A percentile compares a stretch with the other conserved stretches of the same genome.
These are phyloP conservation scores for Myriosclerotinia scirpicola DNA, from an alignment of 2,329 filamentous ascomycete genomes.

Conservation along the genomic window DNA sequence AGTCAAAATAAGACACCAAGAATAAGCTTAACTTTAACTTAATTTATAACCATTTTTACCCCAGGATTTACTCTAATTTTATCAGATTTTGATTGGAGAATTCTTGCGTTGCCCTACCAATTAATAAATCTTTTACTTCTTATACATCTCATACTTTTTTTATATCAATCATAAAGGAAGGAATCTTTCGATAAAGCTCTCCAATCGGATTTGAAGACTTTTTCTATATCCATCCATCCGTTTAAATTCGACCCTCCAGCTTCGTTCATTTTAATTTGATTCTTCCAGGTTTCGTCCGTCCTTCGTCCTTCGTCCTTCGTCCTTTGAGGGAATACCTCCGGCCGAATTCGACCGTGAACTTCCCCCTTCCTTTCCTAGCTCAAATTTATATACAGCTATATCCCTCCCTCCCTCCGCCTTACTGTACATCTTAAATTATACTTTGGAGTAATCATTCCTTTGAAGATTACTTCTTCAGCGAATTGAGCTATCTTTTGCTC, in stretches of 20 bases:
- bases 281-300: background rate
- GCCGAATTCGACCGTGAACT: slow-evolving; percentile 5
- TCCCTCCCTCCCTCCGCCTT: background rate
- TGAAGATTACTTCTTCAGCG: background rate
- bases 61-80: no score
- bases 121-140: background rate
- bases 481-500: background rate
- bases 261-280: background rate
- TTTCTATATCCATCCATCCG: background rate
- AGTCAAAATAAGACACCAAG: no score
- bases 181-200: background rate
- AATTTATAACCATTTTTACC: no score
- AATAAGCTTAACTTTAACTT: no score
- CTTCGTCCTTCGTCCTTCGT: background rate
- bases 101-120: background rate
- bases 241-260: background rate
- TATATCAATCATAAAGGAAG: slow-evolving; percentile 4
- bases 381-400: background rate
- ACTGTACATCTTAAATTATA: background rate
- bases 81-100: no score
- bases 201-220: background rate
- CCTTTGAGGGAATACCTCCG: background rate
- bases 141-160: no score
- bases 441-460: background rate
- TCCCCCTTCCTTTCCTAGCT: no score